A percentile compares a stretch with the other conserved stretches of the same genome.
Conservation (phyloP, 306 rosid genomes). For the Cucumis cinereus region DNA sequence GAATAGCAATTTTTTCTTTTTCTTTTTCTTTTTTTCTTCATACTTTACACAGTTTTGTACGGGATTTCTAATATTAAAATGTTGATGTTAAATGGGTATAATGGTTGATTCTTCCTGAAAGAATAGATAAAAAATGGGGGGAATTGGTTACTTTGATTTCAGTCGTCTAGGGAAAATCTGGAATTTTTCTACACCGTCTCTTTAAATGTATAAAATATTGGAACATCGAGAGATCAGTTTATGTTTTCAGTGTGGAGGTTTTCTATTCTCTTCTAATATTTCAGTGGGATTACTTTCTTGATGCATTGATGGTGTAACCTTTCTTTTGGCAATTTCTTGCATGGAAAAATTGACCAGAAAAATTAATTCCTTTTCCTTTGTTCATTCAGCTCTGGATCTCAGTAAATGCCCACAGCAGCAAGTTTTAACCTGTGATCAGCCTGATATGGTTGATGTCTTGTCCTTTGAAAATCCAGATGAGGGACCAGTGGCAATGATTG, state of each 20-base stretch:
- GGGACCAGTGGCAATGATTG: slow-evolving; percentile 71
- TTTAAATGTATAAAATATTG: background rate
- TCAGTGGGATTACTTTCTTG: background rate
- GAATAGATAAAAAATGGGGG: background rate
- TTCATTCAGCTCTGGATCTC: slow-evolving; percentile 41
- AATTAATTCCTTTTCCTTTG: slow-evolving; percentile 1
- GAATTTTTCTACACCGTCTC: background rate
- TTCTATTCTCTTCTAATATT: background rate
- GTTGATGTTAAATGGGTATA: background rate
- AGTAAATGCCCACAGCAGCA: slow-evolving; percentile 54
- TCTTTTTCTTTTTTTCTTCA: background rate
- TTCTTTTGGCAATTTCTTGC: background rate
- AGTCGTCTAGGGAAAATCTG: background rate
- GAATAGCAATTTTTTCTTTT: background rate
- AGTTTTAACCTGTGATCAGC: slow-evolving; percentile 56
- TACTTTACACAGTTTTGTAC: background rate
- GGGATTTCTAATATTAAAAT: background rate
- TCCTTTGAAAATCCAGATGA: slow-evolving; percentile 63
- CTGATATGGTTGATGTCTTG: slow-evolving; percentile 59
- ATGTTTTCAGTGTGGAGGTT: background rate
- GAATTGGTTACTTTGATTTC: background rate
- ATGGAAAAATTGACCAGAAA: background rate
- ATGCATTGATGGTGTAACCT: background rate
- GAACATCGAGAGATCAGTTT: background rate
- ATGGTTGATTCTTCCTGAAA: background rate